Base-by-base conservation (phyloP, 2,329 filamentous ascomycete genomes). In the Acarospora socialis region DNA sequence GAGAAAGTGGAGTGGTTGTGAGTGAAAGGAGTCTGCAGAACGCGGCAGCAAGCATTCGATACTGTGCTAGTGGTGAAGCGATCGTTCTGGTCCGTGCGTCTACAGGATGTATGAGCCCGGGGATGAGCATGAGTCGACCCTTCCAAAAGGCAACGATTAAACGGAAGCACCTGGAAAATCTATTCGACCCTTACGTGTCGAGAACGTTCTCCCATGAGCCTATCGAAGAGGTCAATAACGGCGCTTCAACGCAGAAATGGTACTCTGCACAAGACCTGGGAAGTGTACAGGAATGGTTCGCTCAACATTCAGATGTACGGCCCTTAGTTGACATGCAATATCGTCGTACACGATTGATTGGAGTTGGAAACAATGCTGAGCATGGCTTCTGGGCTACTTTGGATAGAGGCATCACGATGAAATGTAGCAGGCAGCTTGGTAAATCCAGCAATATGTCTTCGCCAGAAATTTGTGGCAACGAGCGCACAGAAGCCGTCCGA, bases 351-450 rank as follows among this genome's bases (percentile, higher is more conserved):
- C 55, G 66, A 9, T 64, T 68, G 35, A 45, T 57, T 26, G 64
- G 65, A 10, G 48, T 66, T 3, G 54, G 55, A 17, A 65, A 66
- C 34, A 56, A 50, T 26, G 38, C 44, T 5, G 46, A 49, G n/a
- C 52, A 55, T 17, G 56, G 61, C 6, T 46, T 57, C 7, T 60
- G 66, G 52, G 65, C 61, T 3, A 59, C 55, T 3, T 47, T 70
- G 21, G 66, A 70, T 38, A 57, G 52, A 17, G 49, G 58, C 14
- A 53, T 68, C 10, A 50, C 45, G 13, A 59, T 66, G 44, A 55
- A 55, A 12, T 22, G 18, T 9, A 23, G 28, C 41, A 45, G 5
- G 41, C 48, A 18, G 21, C 50, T 4, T 13, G 27, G 36, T 12
- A 43, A 45, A 15, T 27, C 40, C 5, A 12, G 12, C 12, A 7